Evolutionary conservation across 1,284 basidiomycete genomes (phyloP), one percentile per base, ranked within the genome.

Genomic region (Ceratobasidium papillatum): DNA sequence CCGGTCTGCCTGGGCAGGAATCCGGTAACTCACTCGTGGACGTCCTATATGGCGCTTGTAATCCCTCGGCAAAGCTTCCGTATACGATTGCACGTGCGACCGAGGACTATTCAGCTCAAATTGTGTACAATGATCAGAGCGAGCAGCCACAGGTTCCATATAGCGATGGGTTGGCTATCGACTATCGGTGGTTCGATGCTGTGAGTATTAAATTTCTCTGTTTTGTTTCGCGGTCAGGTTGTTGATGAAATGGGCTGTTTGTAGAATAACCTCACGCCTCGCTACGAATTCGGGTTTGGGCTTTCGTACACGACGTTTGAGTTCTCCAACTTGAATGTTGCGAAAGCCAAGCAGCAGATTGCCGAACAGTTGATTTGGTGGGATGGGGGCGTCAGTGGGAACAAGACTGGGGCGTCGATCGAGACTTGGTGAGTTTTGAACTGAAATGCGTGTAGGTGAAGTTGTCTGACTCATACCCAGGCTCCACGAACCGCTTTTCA

Each of bases 31-130:
- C 90, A 0, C 84, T 96, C 32, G 86, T 88, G 0, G 92, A 94
- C 79, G 86, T 94, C 11, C 83, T 94, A 0, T 94, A 89, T 78
- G 91, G 90, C 5, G 84, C 82, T 19, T 88, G 87, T 80, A 94
- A 91, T 81, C 94, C 94, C 0, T 89, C 88, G 25, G 94, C 89
- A 3, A 86, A 90, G 45, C 83, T 96, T 41, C 92, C 94, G 0
- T 94, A 94, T 82, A 94, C 93, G 1, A 94, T 94, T 79, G 93
- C 91, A 63, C 91, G 90, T 83, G 81, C 84, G 25, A 76, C 82
- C 0, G 80, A 82, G 34, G 94, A 96, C 80, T 96, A 94, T 81
- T 81, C 86, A 27, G 87, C 75, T 4, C 45, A 74, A 4, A 61
- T 75, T 1, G 65, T 76, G 1, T 74, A 74, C 62, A 69, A 45